These are phyloP conservation scores for Clarireedia paspali DNA, from an alignment of 2,329 filamentous ascomycete species.

Conservation along the genomic window DNA sequence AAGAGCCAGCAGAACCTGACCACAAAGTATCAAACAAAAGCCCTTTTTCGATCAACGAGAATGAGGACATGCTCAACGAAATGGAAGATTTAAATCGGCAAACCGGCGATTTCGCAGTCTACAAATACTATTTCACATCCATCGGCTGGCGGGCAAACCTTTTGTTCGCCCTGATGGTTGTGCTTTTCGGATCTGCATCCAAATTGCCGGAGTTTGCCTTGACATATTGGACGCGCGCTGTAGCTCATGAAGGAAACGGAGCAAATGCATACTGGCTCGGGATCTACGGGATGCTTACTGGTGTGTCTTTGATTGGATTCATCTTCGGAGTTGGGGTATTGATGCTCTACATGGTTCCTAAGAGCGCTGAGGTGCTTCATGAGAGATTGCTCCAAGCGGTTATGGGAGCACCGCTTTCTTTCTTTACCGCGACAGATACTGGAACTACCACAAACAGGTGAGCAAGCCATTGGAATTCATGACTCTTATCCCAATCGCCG, in stretches of 20 bases:
- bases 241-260: constrained; percentile 2
- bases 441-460: constrained; percentile 19
- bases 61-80: background rate
- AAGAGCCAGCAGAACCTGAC: background rate
- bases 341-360: constrained; percentile 44
- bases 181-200: constrained; percentile 9
- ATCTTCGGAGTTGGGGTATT: constrained; percentile 26
- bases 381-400: constrained; percentile 40
- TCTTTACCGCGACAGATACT: constrained; percentile 19
- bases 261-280: constrained; percentile 4
- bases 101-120: constrained; percentile 23
- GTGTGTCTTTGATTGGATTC: constrained; percentile 2
- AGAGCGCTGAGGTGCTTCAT: constrained; percentile 42
- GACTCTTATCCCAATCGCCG: no score
- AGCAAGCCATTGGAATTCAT: background rate
- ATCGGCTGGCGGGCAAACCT: constrained; percentile 16
- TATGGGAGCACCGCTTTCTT: constrained; percentile 32
- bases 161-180: constrained; percentile 5
- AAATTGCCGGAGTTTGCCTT: constrained; percentile 18
- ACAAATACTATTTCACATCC: constrained; percentile 24
- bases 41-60: background rate
- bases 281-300: constrained; percentile 3
- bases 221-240: constrained; percentile 10
- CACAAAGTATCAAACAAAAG: background rate
- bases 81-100: background rate